These are phyloP conservation scores for Spinacia oleracea DNA, from an alignment of 179 eudicot genomes.

Conservation along the genomic window DNA sequence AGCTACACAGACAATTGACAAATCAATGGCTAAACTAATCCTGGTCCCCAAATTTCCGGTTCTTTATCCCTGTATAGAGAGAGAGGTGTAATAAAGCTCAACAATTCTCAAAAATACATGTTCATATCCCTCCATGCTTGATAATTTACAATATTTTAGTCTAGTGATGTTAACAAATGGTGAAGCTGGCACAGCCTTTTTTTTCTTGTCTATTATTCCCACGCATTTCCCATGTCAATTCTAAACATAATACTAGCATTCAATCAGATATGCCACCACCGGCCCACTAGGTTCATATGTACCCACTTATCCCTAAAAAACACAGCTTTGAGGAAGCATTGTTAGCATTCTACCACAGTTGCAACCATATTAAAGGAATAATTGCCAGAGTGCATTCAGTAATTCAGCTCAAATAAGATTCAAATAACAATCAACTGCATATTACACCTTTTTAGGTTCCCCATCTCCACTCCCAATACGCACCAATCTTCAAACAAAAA, in stretches of 20 bases:
- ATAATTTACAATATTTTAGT: no score
- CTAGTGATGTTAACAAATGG: no score
- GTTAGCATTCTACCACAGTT: background rate
- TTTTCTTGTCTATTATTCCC: background rate
- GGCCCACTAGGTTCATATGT: background rate
- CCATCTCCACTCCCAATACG: background rate
- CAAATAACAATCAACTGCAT: background rate
- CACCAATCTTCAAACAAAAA: background rate
- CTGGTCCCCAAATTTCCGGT: no score
- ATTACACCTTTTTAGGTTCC: background rate
- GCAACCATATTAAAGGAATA: background rate
- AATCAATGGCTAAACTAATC: no score
- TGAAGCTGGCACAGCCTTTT: background rate
- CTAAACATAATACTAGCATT: background rate
- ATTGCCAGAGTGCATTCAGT: background rate
- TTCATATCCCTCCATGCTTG: no score
- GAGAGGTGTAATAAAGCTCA: no score
- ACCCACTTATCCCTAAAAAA: background rate
- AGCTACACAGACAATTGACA: no score
- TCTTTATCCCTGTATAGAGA: no score
- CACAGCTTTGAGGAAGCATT: background rate
- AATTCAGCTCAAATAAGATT: background rate
- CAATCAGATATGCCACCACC: background rate
- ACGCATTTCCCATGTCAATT: background rate
- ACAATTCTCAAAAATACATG: no score